Base-by-base conservation (phyloP, 1,284 basidiomycete genomes). In the Tilletia horrida region DNA sequence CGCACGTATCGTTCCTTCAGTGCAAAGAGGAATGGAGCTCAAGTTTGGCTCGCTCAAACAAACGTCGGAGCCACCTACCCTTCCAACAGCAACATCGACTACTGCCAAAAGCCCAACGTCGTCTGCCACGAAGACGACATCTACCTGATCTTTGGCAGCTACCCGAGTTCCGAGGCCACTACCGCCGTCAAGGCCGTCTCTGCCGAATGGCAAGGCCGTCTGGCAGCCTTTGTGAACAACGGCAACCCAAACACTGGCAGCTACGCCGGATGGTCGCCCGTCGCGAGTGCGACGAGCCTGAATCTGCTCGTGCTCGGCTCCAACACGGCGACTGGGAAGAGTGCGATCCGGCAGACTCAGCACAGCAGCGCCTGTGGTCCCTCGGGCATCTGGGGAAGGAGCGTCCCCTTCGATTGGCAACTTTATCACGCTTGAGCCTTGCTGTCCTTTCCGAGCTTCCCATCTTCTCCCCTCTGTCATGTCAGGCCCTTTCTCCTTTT, bases 91-190 rank as follows among this genome's bases (percentile, higher is more conserved):
- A 66, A 66, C 23, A 70, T 66, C 43, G 69, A 73, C 66, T 78
- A 78, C 67, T 78, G 76, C 48, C 11, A 42, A 2, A 43, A 42
- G 1, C 40, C 62, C 27, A 63, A 45, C 9, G 64, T 62, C 9
- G 71, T 74, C 18, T 78, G 76, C 63, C 76, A 78, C 71, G 76
- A 78, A 45, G 76, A 78, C 67, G 76, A 78, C 66, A 77, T 78
- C 35, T 65, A 57, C 44, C 66, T 72, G 13, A 55, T 77, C 45
- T 78, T 78, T 29, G 63, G 66, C 11, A 69, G 69, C 35, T 65
- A 66, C 0, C 61, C 48, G 52, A 65, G 62, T 14, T 59, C 42
- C 11, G 35, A 40, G 11, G 25, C 25, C 43, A n/a, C 25, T 4
- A 16, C 23, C 48, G 50, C 35, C 55, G 55, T 59, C 29, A 31